Base-by-base conservation (phyloP, 345 rosid genomes). In the Bruguiera parviflora region DNA sequence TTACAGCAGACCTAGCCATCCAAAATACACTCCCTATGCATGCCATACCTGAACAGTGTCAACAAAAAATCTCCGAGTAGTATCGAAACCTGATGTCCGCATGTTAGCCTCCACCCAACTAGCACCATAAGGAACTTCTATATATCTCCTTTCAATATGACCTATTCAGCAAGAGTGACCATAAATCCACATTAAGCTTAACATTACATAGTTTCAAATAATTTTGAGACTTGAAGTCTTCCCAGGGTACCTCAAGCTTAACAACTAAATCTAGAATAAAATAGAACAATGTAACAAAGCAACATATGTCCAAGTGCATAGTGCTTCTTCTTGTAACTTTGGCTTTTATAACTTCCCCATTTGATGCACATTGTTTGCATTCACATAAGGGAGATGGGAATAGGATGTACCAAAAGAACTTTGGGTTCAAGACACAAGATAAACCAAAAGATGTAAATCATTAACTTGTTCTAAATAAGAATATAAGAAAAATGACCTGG, bases 31-130 rank as follows among this genome's bases (percentile, higher is more conserved):
- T 65, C 74, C 65, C 60, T 31, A 22, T 21, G 32, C 37, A 67
- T 22, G 71, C 58, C 43, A 43, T 80, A 95, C 99, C 97, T 95
- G 99, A 75, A 95, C 84, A 1, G 92, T 82, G 79, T 92, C 98
- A 71, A 95, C 75, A 71, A 82, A 95, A 76, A 90, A 95, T 61
- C 89, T 81, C 64, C 99, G 81, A n/a, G 89, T 64, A 18, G 97
- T 95, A 77, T 92, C 96, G 83, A 95, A 92, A 61, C 87, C 96
- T 0, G 85, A 95, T 69, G 91, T 83, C 74, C 78, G 87, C 82
- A 95, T 84, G 24, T 90, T 89, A 68, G 98, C 99, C 87, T 95
- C 99, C 77, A 86, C 96, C 99, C 99, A 92, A 60, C 77, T 86
- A 73, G 98, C 89, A 67, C 99, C 97, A 58, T 67, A 79, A 46